These are phyloP conservation scores for Dacryopinax primogenitus DNA, from an alignment of 768 basidiomycete genomes.

Conservation along the genomic window DNA sequence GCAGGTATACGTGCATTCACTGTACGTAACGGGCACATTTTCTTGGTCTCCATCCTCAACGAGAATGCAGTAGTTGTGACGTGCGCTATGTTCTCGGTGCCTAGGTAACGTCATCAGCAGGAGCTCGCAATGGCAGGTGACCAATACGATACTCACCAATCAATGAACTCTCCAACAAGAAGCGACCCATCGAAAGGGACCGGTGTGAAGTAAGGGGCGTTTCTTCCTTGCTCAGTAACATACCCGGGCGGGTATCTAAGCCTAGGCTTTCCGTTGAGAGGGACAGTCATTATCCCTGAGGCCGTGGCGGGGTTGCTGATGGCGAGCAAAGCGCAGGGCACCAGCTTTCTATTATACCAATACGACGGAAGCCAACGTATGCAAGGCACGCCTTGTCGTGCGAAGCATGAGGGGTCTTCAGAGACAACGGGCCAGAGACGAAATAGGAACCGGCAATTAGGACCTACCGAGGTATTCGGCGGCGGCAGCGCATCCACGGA, in stretches of 20 bases:
- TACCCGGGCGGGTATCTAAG: background rate
- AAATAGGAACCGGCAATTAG: too few relatives aligned
- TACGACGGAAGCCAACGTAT: too few relatives aligned
- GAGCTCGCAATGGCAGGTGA: background rate
- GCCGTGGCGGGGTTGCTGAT: too few relatives aligned
- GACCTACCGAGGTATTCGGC: too few relatives aligned
- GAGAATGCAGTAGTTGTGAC: background rate
- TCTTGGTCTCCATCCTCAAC: slow-evolving; percentile 1
- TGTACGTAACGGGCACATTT: background rate
- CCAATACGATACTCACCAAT: background rate
- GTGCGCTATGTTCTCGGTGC: background rate
- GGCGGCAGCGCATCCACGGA: too few relatives aligned
- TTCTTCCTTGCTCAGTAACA: background rate
- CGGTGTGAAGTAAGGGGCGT: background rate
- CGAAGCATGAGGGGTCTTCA: too few relatives aligned
- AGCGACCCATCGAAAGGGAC: background rate
- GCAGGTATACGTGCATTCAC: background rate
- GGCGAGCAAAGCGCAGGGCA: too few relatives aligned
- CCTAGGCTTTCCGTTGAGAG: background rate
- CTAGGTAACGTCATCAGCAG: background rate
- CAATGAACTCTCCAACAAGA: background rate
- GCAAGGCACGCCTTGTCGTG: too few relatives aligned
- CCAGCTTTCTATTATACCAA: too few relatives aligned
- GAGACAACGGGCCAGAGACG: too few relatives aligned
- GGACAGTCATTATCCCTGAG: too few relatives aligned